These are phyloP conservation scores for Irpex rosettiformis DNA, from an alignment of 1,284 basidiomycete species.

Conservation along the genomic window DNA sequence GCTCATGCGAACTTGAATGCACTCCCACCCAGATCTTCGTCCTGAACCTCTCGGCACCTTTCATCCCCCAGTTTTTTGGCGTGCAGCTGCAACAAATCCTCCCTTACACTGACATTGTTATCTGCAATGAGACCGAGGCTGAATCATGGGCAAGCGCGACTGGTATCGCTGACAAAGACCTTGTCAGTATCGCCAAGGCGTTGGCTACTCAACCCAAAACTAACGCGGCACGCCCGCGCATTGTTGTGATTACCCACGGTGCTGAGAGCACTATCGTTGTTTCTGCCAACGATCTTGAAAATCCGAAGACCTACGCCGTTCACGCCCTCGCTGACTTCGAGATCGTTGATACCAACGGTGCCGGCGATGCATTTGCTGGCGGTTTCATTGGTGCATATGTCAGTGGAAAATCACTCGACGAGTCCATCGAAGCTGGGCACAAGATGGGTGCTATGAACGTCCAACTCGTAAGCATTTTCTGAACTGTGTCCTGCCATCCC, in stretches of 20 bases:
- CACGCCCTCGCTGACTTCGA: slow-evolving; percentile 57
- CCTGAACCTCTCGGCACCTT: slow-evolving; percentile 96
- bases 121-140: slow-evolving; percentile 95
- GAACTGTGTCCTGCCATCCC: background rate
- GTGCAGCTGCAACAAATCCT: slow-evolving; percentile 77
- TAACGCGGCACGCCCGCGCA: slow-evolving; percentile 72
- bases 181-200: slow-evolving; percentile 66
- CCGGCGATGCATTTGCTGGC: slow-evolving; percentile 99
- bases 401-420: slow-evolving; percentile 76
- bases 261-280: slow-evolving; percentile 81
- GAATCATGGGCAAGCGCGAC: slow-evolving; percentile 79
- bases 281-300: slow-evolving; percentile 52
- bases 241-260: slow-evolving; percentile 93
- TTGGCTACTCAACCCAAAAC: slow-evolving; percentile 71
- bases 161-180: slow-evolving; percentile 54
- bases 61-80: slow-evolving; percentile 95
- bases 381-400: slow-evolving; percentile 90
- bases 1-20: background rate
- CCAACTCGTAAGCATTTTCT: slow-evolving; percentile 57
- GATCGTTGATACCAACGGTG: slow-evolving; percentile 98
- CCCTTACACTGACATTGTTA: slow-evolving; percentile 82
- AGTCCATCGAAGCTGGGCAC: slow-evolving; percentile 86
- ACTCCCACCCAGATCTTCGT: slow-evolving; percentile 62
- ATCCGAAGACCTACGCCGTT: slow-evolving; percentile 60
- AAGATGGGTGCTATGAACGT: slow-evolving; percentile 89